These are phyloP conservation scores for Auriculariales sp. DNA, from an alignment of 768 basidiomycete genomes.

Conservation along the genomic window DNA sequence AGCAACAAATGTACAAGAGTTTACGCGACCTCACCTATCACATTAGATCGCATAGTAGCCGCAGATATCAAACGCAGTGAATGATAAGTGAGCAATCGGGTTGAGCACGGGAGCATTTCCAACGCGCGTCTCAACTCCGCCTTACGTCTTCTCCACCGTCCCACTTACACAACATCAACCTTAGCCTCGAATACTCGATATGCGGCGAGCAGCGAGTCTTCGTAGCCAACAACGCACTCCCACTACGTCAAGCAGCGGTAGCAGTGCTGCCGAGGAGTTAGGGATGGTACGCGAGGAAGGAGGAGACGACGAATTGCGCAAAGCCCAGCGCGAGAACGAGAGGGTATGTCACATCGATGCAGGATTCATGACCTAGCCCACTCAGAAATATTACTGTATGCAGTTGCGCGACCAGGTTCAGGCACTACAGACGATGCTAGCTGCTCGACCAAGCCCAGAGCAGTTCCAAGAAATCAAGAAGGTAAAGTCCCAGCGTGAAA, in stretches of 20 bases:
- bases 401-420: conserved; percentile 53
- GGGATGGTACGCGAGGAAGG: conserved; percentile 38
- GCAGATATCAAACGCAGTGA: too few relatives aligned
- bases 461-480: conserved; percentile 49
- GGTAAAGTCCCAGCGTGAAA: background rate
- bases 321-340: conserved; percentile 58
- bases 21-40: too few relatives aligned
- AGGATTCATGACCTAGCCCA: background rate
- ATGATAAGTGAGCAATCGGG: too few relatives aligned
- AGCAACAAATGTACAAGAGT: too few relatives aligned
- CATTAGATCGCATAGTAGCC: too few relatives aligned
- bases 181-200: too few relatives aligned
- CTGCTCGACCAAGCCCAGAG: conserved; percentile 54
- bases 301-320: conserved; percentile 42
- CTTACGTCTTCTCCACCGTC: too few relatives aligned
- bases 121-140: too few relatives aligned
- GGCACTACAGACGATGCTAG: conserved; percentile 47
- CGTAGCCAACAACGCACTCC: background rate
- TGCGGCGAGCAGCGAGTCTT: background rate
- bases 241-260: background rate
- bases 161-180: too few relatives aligned
- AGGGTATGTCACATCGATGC: conserved; percentile 25
- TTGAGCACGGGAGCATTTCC: too few relatives aligned
- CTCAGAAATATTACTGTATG: background rate
- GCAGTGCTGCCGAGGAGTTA: conserved; percentile 31